Conservation (phyloP, 345 rosid species). For the Populus davidiana region DNA sequence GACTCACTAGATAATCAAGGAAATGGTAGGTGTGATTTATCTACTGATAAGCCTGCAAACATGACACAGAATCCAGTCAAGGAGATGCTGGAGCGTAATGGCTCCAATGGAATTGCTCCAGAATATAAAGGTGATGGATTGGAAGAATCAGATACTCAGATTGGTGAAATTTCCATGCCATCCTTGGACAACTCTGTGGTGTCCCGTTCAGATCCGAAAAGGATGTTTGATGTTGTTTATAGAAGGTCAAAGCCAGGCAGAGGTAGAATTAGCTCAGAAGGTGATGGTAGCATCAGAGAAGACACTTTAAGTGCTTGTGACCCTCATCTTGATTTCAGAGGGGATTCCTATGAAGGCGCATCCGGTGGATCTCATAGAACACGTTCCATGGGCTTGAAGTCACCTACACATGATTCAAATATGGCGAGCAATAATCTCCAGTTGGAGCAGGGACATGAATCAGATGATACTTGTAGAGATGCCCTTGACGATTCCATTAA, state of each 20-base stretch:
- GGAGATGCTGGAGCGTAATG: conserved; percentile 27
- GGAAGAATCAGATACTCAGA: conserved; percentile 36
- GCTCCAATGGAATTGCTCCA: conserved; percentile 26
- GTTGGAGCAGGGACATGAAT: conserved; percentile 32
- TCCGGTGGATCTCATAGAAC: conserved; percentile 35
- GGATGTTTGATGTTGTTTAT: conserved; percentile 74
- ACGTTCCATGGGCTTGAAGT: conserved; percentile 36
- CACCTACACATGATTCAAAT: conserved; percentile 29
- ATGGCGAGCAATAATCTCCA: conserved; percentile 15
- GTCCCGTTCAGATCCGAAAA: conserved; percentile 43
- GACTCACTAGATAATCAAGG: conserved; percentile 32
- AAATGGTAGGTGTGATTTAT: conserved; percentile 33
- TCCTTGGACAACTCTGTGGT: conserved; percentile 31
- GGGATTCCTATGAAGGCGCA: conserved; percentile 38
- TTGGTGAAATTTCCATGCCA: conserved; percentile 29
- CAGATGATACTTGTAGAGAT: conserved; percentile 29
- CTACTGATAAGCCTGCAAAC: conserved; percentile 29
- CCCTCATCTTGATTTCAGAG: conserved; percentile 31
- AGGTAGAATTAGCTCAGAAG: conserved; percentile 37
- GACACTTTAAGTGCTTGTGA: conserved; percentile 39
- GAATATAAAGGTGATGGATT: conserved; percentile 28
- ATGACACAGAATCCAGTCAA: conserved; percentile 28
- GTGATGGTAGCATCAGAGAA: conserved; percentile 42
- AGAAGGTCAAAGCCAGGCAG: conserved; percentile 62
- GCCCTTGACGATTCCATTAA: conserved; percentile 16